Evolutionary conservation across 495 filamentous ascomycete genomes (phyloP), one percentile per base, ranked within the genome.

Genomic region (Lichina pygmaea): DNA sequence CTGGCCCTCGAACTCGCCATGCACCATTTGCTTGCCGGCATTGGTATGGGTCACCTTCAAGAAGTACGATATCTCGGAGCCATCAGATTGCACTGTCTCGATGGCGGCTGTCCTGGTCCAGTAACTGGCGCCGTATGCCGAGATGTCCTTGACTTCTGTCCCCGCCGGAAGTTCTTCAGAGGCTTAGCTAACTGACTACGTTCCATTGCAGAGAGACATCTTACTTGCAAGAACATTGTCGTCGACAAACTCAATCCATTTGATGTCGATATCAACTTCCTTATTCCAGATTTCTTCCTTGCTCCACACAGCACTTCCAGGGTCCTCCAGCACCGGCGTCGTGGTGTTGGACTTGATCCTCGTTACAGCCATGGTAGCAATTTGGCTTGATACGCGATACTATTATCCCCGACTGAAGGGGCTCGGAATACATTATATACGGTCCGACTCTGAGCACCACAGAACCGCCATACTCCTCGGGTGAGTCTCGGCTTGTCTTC

Each of bases 1-100:
- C 52, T 54, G 53, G 38, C 51, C 55, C 38, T 16, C 44, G 31
- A 47, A 57, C 34, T 56, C 54, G n/a, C 55, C 55, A 6, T 34
- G 42, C 47, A 55, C 36, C 51, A 54, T 57, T 6, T 16, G 44
- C 42, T 46, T 38, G n/a, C 49, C 49, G 15, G 42, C n/a, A 9
- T 24, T 13, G n/a, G 31, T 24, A 5, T 43, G 42, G 30, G 42
- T 32, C 34, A 53, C 53, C 44, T 55, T 55, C 34, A 54, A 44
- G 13, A 55, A 53, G 41, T 46, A 53, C 15, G 48, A 51, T n/a
- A 44, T 1, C n/a, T 33, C n/a, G 8, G 37, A 33, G 5, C 51
- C 46, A n/a, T 55, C 53, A 31, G 10, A 39, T 13, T 49, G 46
- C 39, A 24, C 12, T 30, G 51, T 53, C 13, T 44, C n/a, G 34